Evolutionary conservation across 1,284 basidiomycete species (phyloP), one percentile per base, ranked within the genome.

Genomic region (Exobasidium cylindrosporum): DNA sequence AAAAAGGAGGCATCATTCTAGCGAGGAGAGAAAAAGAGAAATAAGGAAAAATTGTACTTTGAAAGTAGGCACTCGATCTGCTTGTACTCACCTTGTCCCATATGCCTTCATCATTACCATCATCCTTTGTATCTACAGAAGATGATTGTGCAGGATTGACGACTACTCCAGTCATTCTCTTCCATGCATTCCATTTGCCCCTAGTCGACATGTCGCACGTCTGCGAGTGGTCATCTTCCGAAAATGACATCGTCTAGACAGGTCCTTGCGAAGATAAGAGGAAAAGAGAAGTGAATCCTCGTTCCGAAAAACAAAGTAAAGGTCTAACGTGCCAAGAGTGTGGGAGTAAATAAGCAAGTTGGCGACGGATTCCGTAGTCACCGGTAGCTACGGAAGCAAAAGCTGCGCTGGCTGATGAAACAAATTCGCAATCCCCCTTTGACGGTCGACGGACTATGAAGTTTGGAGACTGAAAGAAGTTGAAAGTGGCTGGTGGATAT

Each of bases 11-110:
- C 47, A 23, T 50, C 47, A 31, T 50, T 50, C 47, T 50, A 26
- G 14, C 14, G 43, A 44, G n/a, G 14, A 13, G 14, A 44, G n/a
- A 23, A 44, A 13, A 14, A 13, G 43, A 14, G 43, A 14, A 13
- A 44, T 14, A 13, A 44, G 43, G n/a, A 13, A 14, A 44, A 23
- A 13, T 44, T 23, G n/a, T 44, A 13, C 14, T 14, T 44, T 23
- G 14, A 44, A 44, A 23, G 43, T 23, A 23, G n/a, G 14, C n/a
- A n/a, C n/a, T n/a, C n/a, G n/a, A n/a, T n/a, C n/a, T n/a, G n/a
- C n/a, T n/a, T n/a, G 21, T 14, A 50, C 47, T 50, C 21, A 50
- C 47, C 4, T 55, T 55, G 29, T 55, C 53, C 53, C 53, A 55
- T 29, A 55, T 32, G 26, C 26, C 31, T 55, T 32, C 53, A 44